Conservation (phyloP, 257 asterid genomes). For the Rehmannia glutinosa region DNA sequence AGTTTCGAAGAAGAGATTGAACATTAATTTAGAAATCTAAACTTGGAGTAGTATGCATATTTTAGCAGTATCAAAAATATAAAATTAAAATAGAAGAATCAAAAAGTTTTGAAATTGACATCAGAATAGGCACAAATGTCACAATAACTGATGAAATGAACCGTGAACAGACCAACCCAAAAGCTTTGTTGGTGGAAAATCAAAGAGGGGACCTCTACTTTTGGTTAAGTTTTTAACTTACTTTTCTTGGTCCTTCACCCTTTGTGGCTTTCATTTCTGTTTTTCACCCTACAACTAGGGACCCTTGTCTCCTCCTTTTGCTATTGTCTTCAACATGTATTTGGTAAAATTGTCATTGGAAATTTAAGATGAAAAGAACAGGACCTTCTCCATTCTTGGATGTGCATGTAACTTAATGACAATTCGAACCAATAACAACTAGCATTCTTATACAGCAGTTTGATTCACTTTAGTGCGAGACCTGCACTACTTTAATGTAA, state of each 20-base stretch:
- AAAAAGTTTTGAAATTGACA: too few species aligned
- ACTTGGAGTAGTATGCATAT: too few species aligned
- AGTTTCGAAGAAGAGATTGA: too few species aligned
- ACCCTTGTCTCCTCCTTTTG: constrained; percentile 36
- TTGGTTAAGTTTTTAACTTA: background rate
- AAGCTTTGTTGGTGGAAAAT: background rate
- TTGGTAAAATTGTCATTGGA: constrained; percentile 4
- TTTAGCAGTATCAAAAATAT: too few species aligned
- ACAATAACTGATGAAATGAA: too few species aligned
- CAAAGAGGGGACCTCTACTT: background rate
- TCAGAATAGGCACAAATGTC: too few species aligned
- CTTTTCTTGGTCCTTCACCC: background rate
- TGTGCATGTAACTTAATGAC: constrained; percentile 16
- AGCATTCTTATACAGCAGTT: constrained; percentile 4
- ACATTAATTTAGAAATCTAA: too few species aligned
- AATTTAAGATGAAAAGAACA: constrained; percentile 37
- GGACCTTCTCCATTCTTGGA: constrained; percentile 30
- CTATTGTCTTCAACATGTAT: constrained; percentile 4
- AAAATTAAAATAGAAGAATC: too few species aligned
- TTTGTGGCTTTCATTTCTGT: constrained; percentile 4
- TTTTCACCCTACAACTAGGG: constrained; percentile 24
- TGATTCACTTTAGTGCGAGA: too few species aligned
- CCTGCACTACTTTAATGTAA: too few species aligned
- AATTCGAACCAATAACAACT: background rate
- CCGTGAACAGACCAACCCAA: too few species aligned